Evolutionary conservation across 345 rosid genomes (phyloP), one percentile per base, ranked within the genome.

Genomic region (Eutrema heterophyllum): DNA sequence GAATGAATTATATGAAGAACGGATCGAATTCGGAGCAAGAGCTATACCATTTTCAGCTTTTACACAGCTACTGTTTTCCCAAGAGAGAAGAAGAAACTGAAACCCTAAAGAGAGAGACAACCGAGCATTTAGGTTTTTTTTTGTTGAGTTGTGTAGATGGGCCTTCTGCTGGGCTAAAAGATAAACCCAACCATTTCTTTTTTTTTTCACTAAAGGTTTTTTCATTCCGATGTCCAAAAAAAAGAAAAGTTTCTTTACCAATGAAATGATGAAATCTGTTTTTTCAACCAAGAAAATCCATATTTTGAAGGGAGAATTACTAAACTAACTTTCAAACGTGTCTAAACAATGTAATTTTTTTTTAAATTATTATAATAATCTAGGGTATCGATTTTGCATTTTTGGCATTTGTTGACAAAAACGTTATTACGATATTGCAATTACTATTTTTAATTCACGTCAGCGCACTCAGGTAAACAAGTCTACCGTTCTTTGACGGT

Each of bases 41-140:
- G 55, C 13, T 8, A 3, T 69, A 69, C 73, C 73, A 69, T 69
- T 56, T 55, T 56, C 14, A 12, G 64, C 16, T 55, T 41, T 18
- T 40, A 55, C 54, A 1, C 54, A 32, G 44, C 33, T 12, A 49
- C 55, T 58, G 45, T 41, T 9, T 10, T 38, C 9, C 15, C 29
- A 43, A 16, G 54, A 57, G 24, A 43, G 44, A 43, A 30, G 44
- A 43, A 30, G 44, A 12, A 55, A 68, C 44, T 30, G 64, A 29
- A 68, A 30, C 43, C 46, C 44, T 55, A 55, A 54, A 43, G 64
- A 44, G 5, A 4, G 33, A 18, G 44, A 9, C 4, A 21, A 7
- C 1, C n/a, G 24, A 56, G 7, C 1, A 0, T 21, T 68, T 56
- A 32, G 46, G 73, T 69, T 32, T 32, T 49, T 7, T 5, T 18